phyloP scores from a whole-genome alignment of 1,139 yeast species.

The Tardiomyces depauwii region DNA sequence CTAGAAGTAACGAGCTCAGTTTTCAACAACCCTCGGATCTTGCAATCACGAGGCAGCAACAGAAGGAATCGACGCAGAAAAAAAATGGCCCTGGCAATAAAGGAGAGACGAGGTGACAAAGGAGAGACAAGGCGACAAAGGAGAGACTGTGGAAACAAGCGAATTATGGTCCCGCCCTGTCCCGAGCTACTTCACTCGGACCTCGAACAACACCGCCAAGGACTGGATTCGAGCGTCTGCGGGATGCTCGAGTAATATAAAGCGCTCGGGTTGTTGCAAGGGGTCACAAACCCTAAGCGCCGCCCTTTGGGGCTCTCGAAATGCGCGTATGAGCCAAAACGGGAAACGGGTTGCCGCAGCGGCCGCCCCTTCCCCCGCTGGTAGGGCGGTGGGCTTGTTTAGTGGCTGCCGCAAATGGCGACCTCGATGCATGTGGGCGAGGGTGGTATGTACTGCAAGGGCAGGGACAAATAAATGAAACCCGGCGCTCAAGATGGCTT shows the following conservation, averaged over 20 bases:
- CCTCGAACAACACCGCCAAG: too few relatives aligned
- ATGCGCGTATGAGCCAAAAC: not conserved
- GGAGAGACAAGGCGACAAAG: too few relatives aligned
- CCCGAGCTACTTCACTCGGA: not conserved
- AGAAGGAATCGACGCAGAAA: too few relatives aligned
- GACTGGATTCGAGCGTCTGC: too few relatives aligned
- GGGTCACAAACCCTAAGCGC: not conserved
- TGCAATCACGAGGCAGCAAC: too few relatives aligned
- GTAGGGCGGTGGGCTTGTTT: not conserved
- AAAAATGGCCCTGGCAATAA: too few relatives aligned
- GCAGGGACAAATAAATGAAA: too few relatives aligned
- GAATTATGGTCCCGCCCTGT: not conserved
- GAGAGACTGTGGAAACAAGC: too few relatives aligned
- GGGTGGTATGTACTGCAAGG: not conserved
- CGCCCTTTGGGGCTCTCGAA: not conserved
- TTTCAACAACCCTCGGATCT: too few relatives aligned
- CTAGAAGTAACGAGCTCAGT: too few relatives aligned
- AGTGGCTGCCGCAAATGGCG: not conserved
- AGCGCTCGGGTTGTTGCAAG: not conserved
- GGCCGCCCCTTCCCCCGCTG: not conserved
- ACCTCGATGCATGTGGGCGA: not conserved
- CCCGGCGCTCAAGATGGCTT: too few relatives aligned
- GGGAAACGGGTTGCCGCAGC: not conserved
- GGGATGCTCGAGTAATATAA: not conserved
- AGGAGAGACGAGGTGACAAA: too few relatives aligned